Evolutionary conservation across 192 early-diverging fungal species (phyloP).

Genomic region (Allomyces javanicus): DNA sequence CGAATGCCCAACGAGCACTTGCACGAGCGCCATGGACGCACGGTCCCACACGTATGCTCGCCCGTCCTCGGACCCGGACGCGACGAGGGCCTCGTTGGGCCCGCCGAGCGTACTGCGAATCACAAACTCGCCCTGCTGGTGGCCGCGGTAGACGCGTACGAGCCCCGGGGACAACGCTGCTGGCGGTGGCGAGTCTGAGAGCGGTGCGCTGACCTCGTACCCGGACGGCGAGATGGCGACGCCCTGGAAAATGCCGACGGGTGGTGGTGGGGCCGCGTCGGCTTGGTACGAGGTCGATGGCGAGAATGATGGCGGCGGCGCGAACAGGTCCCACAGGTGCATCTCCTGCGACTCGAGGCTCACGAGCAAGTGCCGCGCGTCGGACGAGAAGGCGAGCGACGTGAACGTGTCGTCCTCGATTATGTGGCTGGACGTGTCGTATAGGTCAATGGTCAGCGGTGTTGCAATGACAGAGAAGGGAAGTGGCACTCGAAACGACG

Average conservation of each 20-base stretch:
- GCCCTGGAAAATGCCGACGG: too few relatives aligned
- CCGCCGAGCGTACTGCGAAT: slow-evolving; percentile 7
- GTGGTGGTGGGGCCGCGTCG: too few relatives aligned
- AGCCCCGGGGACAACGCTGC: too few relatives aligned
- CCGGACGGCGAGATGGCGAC: too few relatives aligned
- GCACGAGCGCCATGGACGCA: slow-evolving; percentile 2
- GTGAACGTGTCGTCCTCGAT: slow-evolving; percentile 5
- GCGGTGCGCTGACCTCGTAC: too few relatives aligned
- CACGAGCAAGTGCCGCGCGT: slow-evolving; percentile 5
- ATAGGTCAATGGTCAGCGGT: too few relatives aligned
- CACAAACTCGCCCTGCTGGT: slow-evolving; percentile 3
- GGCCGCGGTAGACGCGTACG: background rate
- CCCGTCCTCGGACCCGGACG: slow-evolving; percentile 4
- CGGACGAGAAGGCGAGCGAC: slow-evolving; percentile 3
- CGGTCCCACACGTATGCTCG: slow-evolving; percentile 6
- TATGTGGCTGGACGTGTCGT: background rate
- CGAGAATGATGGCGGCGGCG: background rate
- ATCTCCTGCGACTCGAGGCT: slow-evolving; percentile 6
- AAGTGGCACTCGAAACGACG: background rate
- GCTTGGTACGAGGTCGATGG: too few relatives aligned
- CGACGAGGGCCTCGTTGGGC: slow-evolving; percentile 1
- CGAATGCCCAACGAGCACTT: slow-evolving; percentile 3
- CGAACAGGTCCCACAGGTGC: slow-evolving; percentile 7
- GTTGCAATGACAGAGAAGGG: too few relatives aligned
- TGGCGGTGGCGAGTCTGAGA: too few relatives aligned